A percentile compares a stretch with the other conserved stretches of the same genome.
These are phyloP conservation scores for Medicago ruthenica DNA, from an alignment of 306 rosid genomes.

Conservation along the genomic window DNA sequence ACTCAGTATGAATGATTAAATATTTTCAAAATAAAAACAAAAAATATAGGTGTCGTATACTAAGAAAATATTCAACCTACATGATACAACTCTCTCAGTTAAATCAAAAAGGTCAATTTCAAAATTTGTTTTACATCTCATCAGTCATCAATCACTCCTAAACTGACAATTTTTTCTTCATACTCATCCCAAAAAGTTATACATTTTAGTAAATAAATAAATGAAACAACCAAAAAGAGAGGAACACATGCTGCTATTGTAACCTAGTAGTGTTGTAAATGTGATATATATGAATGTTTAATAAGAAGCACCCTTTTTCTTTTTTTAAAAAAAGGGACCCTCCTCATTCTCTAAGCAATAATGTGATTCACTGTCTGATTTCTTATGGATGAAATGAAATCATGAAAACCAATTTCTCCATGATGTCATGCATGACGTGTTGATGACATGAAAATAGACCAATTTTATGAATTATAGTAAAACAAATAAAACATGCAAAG, in stretches of 20 bases:
- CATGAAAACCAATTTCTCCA: background rate
- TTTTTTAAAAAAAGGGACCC: background rate
- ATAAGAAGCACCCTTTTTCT: background rate
- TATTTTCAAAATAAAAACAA: no score
- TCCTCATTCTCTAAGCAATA: background rate
- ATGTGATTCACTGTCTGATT: background rate
- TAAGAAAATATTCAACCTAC: no score
- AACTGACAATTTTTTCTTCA: no score
- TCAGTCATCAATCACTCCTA: no score
- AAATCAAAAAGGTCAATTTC: no score
- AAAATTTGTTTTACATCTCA: no score
- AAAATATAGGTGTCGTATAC: no score
- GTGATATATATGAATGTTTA: background rate
- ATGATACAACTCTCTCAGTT: no score
- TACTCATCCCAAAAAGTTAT: no score
- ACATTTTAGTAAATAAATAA: no score
- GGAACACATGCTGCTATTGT: background rate
- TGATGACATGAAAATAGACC: slow-evolving; percentile 39
- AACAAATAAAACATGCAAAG: background rate
- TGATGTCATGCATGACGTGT: slow-evolving; percentile 52
- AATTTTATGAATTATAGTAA: background rate
- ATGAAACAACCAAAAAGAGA: no score
- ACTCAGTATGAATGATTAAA: no score
- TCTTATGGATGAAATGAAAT: background rate
- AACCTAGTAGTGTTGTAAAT: background rate